Evolutionary conservation across 257 asterid genomes (phyloP).

Genomic region (Solanum pimpinellifolium): DNA sequence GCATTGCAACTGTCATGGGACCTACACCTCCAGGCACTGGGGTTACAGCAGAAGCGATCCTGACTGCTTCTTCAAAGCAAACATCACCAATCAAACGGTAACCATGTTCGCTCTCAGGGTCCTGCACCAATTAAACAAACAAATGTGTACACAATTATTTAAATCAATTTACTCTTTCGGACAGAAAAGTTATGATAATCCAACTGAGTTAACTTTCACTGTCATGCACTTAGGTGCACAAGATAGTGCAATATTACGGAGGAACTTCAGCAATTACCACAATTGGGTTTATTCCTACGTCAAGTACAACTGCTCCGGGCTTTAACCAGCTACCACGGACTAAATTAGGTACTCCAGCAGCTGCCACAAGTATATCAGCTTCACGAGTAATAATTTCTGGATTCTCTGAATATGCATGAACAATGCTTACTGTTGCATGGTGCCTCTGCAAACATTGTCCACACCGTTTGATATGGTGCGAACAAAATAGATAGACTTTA

Average conservation of each 20-base stretch:
- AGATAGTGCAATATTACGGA: not conserved
- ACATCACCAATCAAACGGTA: slow-evolving; percentile 72
- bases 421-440: slow-evolving; percentile 75
- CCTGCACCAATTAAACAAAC: slow-evolving; percentile 25
- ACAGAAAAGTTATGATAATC: not conserved
- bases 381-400: slow-evolving; percentile 59
- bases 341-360: slow-evolving; percentile 82
- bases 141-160: not conserved
- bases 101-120: slow-evolving; percentile 44
- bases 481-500: not conserved
- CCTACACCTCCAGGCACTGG: slow-evolving; percentile 99
- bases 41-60: slow-evolving; percentile 63
- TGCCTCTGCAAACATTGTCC: slow-evolving; percentile 49
- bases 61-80: slow-evolving; percentile 64
- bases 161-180: not conserved
- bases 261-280: slow-evolving; percentile 33
- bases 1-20: slow-evolving; percentile 92
- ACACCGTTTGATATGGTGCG: not conserved
- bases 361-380: slow-evolving; percentile 76
- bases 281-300: slow-evolving; percentile 77
- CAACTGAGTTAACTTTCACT: not conserved
- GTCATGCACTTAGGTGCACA: not conserved
- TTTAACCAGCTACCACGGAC: slow-evolving; percentile 85
- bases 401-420: slow-evolving; percentile 50
- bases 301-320: slow-evolving; percentile 77